Evolutionary conservation across 306 rosid genomes (phyloP).

Genomic region (Fragaria ananassa): DNA sequence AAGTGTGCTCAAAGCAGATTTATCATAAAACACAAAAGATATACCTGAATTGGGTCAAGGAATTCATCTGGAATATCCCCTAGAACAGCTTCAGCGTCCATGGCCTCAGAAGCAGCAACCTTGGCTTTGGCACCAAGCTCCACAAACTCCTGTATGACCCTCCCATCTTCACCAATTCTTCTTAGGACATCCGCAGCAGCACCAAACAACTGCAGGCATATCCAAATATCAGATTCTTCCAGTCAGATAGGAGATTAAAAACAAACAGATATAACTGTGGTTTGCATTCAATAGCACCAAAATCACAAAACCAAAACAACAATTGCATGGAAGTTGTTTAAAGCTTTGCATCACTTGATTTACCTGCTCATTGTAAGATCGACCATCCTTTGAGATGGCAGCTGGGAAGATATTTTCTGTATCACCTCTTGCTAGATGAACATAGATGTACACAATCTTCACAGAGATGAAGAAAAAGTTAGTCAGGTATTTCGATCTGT

Average conservation of each 20-base stretch:
- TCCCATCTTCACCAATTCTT: slow-evolving; percentile 82
- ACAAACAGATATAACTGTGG: background rate
- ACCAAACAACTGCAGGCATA: slow-evolving; percentile 69
- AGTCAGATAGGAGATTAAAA: slow-evolving; percentile 6
- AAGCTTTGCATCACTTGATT: slow-evolving; percentile 18
- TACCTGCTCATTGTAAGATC: slow-evolving; percentile 95
- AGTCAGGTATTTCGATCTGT: background rate
- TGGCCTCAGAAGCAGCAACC: slow-evolving; percentile 90
- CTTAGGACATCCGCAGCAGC: slow-evolving; percentile 85
- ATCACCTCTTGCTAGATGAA: slow-evolving; percentile 92
- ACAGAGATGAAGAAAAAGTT: background rate
- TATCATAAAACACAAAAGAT: slow-evolving; percentile 11
- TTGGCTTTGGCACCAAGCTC: slow-evolving; percentile 88
- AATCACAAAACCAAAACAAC: background rate
- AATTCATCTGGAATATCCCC: slow-evolving; percentile 99
- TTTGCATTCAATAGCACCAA: background rate
- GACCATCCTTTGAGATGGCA: slow-evolving; percentile 95
- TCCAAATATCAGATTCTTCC: slow-evolving; percentile 25
- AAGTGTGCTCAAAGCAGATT: background rate
- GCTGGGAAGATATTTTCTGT: slow-evolving; percentile 69
- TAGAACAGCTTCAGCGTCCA: slow-evolving; percentile 86
- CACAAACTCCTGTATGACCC: slow-evolving; percentile 70
- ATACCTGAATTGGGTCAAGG: slow-evolving; percentile 98
- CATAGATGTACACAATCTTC: slow-evolving; percentile 86
- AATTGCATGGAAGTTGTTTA: slow-evolving; percentile 1